phyloP scores from a whole-genome alignment of 108 stramenopile species.

The Skeletonema grethae region DNA sequence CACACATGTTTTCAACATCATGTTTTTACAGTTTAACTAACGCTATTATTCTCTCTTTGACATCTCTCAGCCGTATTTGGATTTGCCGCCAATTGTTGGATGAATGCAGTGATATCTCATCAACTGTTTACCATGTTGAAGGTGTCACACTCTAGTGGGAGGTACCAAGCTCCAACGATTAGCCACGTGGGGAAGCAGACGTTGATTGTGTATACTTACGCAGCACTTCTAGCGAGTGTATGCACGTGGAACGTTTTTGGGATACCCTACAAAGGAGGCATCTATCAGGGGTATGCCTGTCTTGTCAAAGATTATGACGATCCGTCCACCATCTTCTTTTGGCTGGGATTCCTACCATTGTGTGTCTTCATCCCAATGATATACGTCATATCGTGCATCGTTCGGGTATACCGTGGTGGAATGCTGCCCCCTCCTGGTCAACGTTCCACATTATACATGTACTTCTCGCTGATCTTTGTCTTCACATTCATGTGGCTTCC shows the following conservation, averaged over 20 bases:
- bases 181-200: neutral
- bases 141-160: constrained; percentile 3
- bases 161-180: constrained; percentile 22
- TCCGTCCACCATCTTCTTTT: constrained; percentile 10
- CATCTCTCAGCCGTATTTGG: constrained; percentile 1
- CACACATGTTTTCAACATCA: too few species aligned
- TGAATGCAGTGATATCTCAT: constrained; percentile 36
- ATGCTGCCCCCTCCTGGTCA: constrained; percentile 13
- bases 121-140: constrained; percentile 15
- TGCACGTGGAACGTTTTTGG: constrained; percentile 12
- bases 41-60: too few species aligned
- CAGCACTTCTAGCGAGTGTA: neutral
- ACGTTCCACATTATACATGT: constrained; percentile 7
- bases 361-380: neutral
- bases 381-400: neutral
- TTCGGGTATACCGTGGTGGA: neutral
- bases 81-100: constrained; percentile 27
- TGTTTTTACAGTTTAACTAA: too few species aligned
- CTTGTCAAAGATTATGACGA: constrained; percentile 12
- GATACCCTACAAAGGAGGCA: neutral
- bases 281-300: constrained; percentile 2
- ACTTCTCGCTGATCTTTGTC: constrained; percentile 17
- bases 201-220: constrained; percentile 17
- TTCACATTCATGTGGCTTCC: constrained; percentile 16
- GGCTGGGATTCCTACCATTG: neutral